These are phyloP conservation scores for Zychaea mexicana DNA, from an alignment of 371 early-diverging fungal species.

Conservation along the genomic window DNA sequence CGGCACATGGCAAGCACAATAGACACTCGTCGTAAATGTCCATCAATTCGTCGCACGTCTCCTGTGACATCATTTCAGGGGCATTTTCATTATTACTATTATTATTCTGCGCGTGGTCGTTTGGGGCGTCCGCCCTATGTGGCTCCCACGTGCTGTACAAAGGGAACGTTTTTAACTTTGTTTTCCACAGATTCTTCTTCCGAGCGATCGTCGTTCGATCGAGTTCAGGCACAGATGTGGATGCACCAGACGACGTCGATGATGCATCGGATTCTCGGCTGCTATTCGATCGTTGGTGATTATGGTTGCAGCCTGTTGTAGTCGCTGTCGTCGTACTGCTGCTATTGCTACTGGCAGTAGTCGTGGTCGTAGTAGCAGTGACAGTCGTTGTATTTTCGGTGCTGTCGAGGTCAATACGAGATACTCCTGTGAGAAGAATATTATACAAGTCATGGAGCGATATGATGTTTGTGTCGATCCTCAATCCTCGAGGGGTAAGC, in stretches of 20 bases:
- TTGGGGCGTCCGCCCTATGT: neutral
- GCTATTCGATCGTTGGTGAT: neutral
- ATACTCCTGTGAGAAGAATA: slow-evolving; percentile 33
- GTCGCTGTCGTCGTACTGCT: no score
- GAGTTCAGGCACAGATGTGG: neutral
- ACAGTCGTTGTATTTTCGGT: slow-evolving; percentile 15
- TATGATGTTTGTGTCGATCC: slow-evolving; percentile 47
- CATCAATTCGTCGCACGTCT: slow-evolving; percentile 15
- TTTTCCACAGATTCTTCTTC: slow-evolving; percentile 26
- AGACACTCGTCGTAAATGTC: slow-evolving; percentile 27
- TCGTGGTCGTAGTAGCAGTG: slow-evolving; percentile 22
- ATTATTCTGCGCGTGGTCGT: neutral
- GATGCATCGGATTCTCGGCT: slow-evolving; percentile 3
- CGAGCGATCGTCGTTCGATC: slow-evolving; percentile 15
- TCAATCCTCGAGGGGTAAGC: slow-evolving; percentile 38
- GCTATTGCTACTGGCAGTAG: neutral
- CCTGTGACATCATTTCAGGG: slow-evolving; percentile 6
- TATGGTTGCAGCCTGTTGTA: no score
- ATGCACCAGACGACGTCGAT: neutral
- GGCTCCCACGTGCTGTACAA: slow-evolving; percentile 53
- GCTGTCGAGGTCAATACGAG: slow-evolving; percentile 11
- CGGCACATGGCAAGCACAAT: slow-evolving; percentile 24
- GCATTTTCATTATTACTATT: neutral
- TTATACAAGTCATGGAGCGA: slow-evolving; percentile 45
- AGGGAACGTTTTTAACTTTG: slow-evolving; percentile 36